Conservation (phyloP, 305 asterid species). For the Solanum hybrid region DNA sequence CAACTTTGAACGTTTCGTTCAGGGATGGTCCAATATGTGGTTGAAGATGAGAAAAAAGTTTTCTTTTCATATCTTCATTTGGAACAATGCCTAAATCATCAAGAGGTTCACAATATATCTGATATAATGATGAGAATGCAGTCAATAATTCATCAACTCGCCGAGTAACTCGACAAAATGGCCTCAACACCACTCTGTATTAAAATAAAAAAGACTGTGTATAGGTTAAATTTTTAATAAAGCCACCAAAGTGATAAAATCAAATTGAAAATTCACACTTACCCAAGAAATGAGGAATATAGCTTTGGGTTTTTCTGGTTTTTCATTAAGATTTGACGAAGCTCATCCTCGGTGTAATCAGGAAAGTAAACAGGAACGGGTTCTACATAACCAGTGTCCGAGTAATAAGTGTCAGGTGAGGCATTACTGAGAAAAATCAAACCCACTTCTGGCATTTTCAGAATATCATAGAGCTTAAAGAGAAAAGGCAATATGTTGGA, state of each 20-base stretch:
- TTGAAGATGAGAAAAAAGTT: conserved; percentile 50
- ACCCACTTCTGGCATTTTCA: conserved; percentile 78
- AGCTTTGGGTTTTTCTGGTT: conserved; percentile 50
- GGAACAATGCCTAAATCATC: conserved; percentile 41
- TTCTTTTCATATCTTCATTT: conserved; percentile 52
- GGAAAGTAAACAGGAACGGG: conserved; percentile 74
- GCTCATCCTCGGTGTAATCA: conserved; percentile 65
- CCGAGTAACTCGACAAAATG: conserved; percentile 71
- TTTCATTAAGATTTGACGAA: conserved; percentile 60
- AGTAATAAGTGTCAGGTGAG: conserved; percentile 60
- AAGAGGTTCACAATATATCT: conserved; percentile 77
- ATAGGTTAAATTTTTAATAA: neutral
- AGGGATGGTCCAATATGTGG: conserved; percentile 47
- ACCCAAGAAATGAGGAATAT: conserved; percentile 81
- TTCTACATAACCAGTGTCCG: conserved; percentile 65
- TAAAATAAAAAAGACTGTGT: conserved; percentile 14
- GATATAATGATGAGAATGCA: conserved; percentile 60
- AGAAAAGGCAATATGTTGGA: conserved; percentile 41
- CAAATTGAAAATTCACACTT: conserved; percentile 17
- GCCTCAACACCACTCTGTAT: conserved; percentile 64
- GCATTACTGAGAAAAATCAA: conserved; percentile 59
- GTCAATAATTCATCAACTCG: conserved; percentile 66
- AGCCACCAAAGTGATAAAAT: neutral
- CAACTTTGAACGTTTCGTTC: conserved; percentile 49
- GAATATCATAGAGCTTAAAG: conserved; percentile 56